These are phyloP conservation scores for Linaria vulgaris DNA, from an alignment of 257 asterid species.

Conservation along the genomic window DNA sequence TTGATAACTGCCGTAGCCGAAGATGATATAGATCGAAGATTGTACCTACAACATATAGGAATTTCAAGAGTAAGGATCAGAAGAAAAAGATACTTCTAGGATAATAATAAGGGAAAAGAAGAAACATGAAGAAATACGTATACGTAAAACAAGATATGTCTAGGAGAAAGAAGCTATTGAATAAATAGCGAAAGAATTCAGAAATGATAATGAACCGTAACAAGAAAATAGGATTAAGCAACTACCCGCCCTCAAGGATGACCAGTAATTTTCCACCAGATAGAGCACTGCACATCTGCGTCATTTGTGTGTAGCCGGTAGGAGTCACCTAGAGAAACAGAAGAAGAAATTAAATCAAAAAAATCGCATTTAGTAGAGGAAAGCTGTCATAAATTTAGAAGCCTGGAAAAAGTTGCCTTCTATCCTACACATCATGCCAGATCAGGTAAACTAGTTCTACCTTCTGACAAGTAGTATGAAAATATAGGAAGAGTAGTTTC, in stretches of 20 bases:
- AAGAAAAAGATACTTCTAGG: slow-evolving; percentile 8
- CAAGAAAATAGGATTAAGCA: slow-evolving; percentile 22
- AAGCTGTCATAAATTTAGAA: slow-evolving; percentile 17
- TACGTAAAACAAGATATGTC: slow-evolving; percentile 12
- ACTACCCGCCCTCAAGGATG: slow-evolving; percentile 99
- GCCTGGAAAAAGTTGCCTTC: slow-evolving; percentile 9
- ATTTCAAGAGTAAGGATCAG: slow-evolving; percentile 24
- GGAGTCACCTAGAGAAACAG: slow-evolving; percentile 69
- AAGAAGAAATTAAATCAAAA: slow-evolving; percentile 17
- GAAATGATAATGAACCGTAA: slow-evolving; percentile 15
- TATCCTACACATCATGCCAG: slow-evolving; percentile 16
- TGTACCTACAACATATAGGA: slow-evolving; percentile 52
- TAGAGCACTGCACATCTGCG: slow-evolving; percentile 66
- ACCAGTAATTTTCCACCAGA: slow-evolving; percentile 91
- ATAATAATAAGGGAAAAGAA: slow-evolving; percentile 17
- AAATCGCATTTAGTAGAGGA: slow-evolving; percentile 11
- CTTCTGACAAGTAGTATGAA: slow-evolving; percentile 10
- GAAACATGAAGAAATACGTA: neutral
- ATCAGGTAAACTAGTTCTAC: slow-evolving; percentile 3
- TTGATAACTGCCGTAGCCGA: slow-evolving; percentile 90
- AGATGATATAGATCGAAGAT: slow-evolving; percentile 91
- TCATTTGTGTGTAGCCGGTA: slow-evolving; percentile 88
- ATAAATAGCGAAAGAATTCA: neutral
- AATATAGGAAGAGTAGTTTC: neutral
- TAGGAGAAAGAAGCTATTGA: neutral